Base-by-base conservation (phyloP, 371 early-diverging fungal species). In the Syncephalastrum racemosum region DNA sequence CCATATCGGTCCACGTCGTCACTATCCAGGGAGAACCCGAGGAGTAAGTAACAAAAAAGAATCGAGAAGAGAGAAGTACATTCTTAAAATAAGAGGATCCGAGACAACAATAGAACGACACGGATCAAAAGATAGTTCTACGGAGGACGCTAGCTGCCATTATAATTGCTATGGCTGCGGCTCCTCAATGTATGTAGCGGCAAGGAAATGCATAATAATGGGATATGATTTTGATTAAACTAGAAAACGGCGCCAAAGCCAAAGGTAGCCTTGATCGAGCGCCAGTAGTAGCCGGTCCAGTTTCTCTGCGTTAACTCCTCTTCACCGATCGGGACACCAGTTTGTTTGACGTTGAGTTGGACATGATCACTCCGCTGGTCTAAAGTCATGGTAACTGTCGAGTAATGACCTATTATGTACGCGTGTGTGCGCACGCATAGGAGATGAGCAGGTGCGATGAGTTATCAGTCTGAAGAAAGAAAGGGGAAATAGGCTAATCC, bases 211-310 rank as follows among this genome's bases (percentile, higher is more conserved):
- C 36, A 31, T 31, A 8, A 31, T 31, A 8, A 12, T 31, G 36
- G 36, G 36, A 31, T 31, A 31, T 31, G 36, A 31, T 8, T 2
- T 31, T 4, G 16, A 18, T 36, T 7, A 14, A 50, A 44, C 59
- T 78, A 78, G 50, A 78, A 78, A 43, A 70, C 73, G 31, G 67
- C 79, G 55, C 79, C 79, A 58, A 70, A 75, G 13, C 97, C 97
- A 80, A 95, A 96, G 24, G 92, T 79, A 56, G 80, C 82, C 74
- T 95, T 96, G 72, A 97, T 97, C 49, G 91, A 80, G 75, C 90
- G 86, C 91, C 93, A 96, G 82, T 95, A 97, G 72, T 93, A 96
- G 48, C 83, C 83, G 41, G 80, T 78, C 98, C 98, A 97, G 79
- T 97, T 95, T 39, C 71, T 77, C 62, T 80, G 80, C 10, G 91